phyloP scores from a whole-genome alignment of 306 rosid genomes.

The Carpinus fangiana region DNA sequence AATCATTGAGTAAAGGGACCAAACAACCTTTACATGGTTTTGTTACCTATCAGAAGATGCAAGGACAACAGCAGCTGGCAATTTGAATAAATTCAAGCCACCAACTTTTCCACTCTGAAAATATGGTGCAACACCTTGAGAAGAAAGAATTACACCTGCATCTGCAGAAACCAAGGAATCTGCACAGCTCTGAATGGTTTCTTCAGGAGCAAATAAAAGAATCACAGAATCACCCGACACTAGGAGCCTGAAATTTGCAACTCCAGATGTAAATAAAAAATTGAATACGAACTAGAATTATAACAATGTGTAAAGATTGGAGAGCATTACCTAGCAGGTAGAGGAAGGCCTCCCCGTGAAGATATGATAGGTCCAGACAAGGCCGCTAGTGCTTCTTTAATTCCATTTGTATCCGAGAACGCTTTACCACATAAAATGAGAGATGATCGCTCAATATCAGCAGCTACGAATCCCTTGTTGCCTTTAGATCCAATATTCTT shows the following conservation, averaged over 20 bases:
- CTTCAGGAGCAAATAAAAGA: conserved; percentile 44
- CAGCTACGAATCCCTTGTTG: conserved; percentile 43
- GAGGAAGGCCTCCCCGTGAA: conserved; percentile 49
- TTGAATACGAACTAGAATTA: not conserved
- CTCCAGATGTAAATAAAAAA: conserved; percentile 9
- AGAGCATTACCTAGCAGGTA: conserved; percentile 41
- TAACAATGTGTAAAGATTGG: not conserved
- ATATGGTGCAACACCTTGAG: conserved; percentile 32
- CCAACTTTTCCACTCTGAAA: conserved; percentile 31
- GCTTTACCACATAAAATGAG: conserved; percentile 52
- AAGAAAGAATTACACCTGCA: conserved; percentile 47
- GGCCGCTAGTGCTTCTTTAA: conserved; percentile 41
- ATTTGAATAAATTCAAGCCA: conserved; percentile 32
- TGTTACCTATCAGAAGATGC: conserved; percentile 47
- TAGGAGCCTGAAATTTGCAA: conserved; percentile 46
- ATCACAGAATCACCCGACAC: conserved; percentile 36
- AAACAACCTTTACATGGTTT: conserved; percentile 3
- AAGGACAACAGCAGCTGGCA: conserved; percentile 41
- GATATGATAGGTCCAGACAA: conserved; percentile 44
- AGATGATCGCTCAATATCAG: conserved; percentile 45
- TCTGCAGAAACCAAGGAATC: conserved; percentile 41
- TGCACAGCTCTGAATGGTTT: conserved; percentile 30
- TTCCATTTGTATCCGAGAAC: conserved; percentile 37
- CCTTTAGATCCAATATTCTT: conserved; percentile 31
- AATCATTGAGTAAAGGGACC: not conserved